Conservation (phyloP, 345 rosid genomes). For the Brassica rapa region DNA sequence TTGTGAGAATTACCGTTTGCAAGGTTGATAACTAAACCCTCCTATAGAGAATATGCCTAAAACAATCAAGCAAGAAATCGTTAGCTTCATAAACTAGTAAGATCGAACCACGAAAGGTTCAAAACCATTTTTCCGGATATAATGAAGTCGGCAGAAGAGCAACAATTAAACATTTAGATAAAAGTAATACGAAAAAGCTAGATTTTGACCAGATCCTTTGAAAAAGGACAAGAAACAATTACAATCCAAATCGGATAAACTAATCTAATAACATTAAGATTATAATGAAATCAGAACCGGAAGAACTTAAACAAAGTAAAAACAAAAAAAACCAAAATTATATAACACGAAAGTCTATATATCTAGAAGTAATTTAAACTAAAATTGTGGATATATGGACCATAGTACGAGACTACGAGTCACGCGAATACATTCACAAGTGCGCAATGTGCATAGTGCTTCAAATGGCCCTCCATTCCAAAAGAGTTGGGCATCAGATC, state of each 20-base stretch:
- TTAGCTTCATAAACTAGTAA: neutral
- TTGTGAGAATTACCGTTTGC: neutral
- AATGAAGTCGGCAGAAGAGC: neutral
- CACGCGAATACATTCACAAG: constrained; percentile 28
- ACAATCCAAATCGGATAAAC: neutral
- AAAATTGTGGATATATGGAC: constrained; percentile 9
- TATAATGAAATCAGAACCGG: neutral
- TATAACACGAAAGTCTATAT: neutral
- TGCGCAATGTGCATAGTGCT: constrained; percentile 36
- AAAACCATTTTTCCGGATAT: neutral
- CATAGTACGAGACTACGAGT: constrained; percentile 1
- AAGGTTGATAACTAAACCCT: neutral
- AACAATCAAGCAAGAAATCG: neutral
- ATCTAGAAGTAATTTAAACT: neutral
- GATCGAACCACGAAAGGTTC: neutral
- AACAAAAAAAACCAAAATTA: no score
- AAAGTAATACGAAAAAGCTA: neutral
- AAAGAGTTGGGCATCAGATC: constrained; percentile 36
- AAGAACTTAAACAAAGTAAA: neutral
- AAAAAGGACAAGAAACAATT: no score
- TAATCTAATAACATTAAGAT: neutral
- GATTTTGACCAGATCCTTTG: neutral
- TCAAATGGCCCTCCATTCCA: constrained; percentile 24
- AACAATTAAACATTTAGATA: neutral
- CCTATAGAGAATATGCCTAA: neutral